Evolutionary conservation across 768 basidiomycete genomes (phyloP).

Genomic region (Lentinula lateritia): DNA sequence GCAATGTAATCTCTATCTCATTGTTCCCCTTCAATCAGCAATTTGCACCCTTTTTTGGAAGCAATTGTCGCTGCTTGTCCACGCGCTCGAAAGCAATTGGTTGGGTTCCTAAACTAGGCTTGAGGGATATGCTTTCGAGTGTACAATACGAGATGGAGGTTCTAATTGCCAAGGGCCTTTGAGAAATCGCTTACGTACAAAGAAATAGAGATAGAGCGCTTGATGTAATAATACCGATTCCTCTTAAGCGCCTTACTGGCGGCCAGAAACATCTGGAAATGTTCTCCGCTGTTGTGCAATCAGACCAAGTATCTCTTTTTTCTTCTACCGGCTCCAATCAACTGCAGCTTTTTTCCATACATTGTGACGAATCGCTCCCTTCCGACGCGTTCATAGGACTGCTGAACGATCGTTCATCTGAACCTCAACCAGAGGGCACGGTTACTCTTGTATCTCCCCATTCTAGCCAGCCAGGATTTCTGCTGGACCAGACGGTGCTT

Average conservation of each 20-base stretch:
- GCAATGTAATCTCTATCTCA: background rate
- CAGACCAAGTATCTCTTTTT: constrained; percentile 63
- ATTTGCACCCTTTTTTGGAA: constrained; percentile 5
- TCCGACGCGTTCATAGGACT: constrained; percentile 63
- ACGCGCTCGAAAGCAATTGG: constrained; percentile 20
- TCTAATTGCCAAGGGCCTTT: background rate
- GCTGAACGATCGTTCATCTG: constrained; percentile 51
- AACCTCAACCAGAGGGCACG: constrained; percentile 44
- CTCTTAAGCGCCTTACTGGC: no score
- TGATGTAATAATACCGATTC: no score
- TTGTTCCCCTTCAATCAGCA: constrained; percentile 1
- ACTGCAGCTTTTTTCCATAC: constrained; percentile 46
- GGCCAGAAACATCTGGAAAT: constrained; percentile 21
- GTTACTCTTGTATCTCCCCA: constrained; percentile 40
- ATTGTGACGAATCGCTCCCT: constrained; percentile 44
- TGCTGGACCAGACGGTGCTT: constrained; percentile 61
- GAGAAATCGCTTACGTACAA: background rate
- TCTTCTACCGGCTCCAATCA: constrained; percentile 67
- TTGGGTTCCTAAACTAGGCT: constrained; percentile 29
- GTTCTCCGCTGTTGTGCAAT: constrained; percentile 57
- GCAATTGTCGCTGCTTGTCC: constrained; percentile 1
- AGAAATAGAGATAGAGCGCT: no score
- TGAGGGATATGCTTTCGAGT: constrained; percentile 25
- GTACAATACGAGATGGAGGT: constrained; percentile 24
- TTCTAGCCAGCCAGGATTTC: constrained; percentile 20